Conservation (phyloP, 495 filamentous ascomycete species). For the Penicillium cataractarum region DNA sequence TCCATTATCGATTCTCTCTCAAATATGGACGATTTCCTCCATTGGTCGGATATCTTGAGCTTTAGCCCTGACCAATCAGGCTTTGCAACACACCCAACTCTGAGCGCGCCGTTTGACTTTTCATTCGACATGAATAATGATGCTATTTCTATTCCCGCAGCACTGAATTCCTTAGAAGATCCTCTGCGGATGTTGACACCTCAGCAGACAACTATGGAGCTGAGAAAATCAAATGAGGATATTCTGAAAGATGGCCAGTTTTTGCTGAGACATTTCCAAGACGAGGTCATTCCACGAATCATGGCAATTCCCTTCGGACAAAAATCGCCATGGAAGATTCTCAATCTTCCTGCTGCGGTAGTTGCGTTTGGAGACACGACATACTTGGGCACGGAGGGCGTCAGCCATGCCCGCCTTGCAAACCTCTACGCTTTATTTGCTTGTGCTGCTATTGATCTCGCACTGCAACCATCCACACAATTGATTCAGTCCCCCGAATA, state of each 20-base stretch:
- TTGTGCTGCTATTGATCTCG: slow-evolving; percentile 35
- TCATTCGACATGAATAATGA: slow-evolving; percentile 21
- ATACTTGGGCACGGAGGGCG: slow-evolving; percentile 31
- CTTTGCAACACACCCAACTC: slow-evolving; percentile 16
- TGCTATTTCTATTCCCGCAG: slow-evolving; percentile 5
- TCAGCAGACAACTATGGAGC: slow-evolving; percentile 18
- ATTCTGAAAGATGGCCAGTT: slow-evolving; percentile 31
- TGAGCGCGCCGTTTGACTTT: slow-evolving; percentile 26
- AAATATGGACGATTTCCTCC: slow-evolving; percentile 39
- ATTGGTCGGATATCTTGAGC: slow-evolving; percentile 40
- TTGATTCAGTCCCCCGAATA: slow-evolving; percentile 22
- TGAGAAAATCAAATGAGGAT: slow-evolving; percentile 13
- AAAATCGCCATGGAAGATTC: slow-evolving; percentile 40
- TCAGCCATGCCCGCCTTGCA: slow-evolving; percentile 38
- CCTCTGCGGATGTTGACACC: slow-evolving; percentile 9
- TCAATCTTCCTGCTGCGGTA: slow-evolving; percentile 37
- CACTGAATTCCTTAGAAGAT: slow-evolving; percentile 8
- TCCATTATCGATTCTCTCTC: slow-evolving; percentile 34
- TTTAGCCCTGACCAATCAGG: slow-evolving; percentile 32
- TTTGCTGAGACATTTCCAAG: slow-evolving; percentile 38
- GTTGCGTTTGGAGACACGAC: slow-evolving; percentile 38
- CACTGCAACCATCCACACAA: slow-evolving; percentile 19
- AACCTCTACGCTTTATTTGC: slow-evolving; percentile 39
- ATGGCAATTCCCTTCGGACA: slow-evolving; percentile 37
- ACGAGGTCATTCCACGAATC: slow-evolving; percentile 36